Conservation (phyloP, 2,329 filamentous ascomycete genomes). For the Diaporthe helianthi region DNA sequence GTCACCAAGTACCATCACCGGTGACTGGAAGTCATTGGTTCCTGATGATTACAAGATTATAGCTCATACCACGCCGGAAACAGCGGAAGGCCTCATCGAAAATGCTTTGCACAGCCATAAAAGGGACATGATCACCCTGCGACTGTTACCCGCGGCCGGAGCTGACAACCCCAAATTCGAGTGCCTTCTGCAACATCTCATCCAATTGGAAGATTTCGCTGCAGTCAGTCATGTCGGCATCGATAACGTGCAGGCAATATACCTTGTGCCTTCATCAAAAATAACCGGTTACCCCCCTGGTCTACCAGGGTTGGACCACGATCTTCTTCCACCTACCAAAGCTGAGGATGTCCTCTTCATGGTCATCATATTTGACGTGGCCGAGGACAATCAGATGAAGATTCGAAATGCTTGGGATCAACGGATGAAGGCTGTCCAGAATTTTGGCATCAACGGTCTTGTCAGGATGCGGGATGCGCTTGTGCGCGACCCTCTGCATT, state of each 20-base stretch:
- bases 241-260: background rate
- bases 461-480: background rate
- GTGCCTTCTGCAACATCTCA: background rate
- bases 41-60: background rate
- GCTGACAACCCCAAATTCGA: background rate
- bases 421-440: background rate
- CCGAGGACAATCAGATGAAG: background rate
- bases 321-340: background rate
- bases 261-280: background rate
- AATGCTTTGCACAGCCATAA: accelerated
- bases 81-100: accelerated
- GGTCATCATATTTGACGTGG: background rate
- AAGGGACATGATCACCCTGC: background rate
- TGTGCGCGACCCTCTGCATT: background rate
- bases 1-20: background rate
- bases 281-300: accelerated
- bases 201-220: background rate
- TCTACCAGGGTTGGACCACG: background rate
- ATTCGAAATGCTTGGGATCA: background rate
- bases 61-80: accelerated
- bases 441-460: background rate
- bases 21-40: background rate
- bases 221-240: background rate
- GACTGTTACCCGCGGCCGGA: background rate
- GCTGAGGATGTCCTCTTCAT: background rate